Base-by-base conservation (phyloP, 176 grass and related monocot genomes). In the Musa beccarii region DNA sequence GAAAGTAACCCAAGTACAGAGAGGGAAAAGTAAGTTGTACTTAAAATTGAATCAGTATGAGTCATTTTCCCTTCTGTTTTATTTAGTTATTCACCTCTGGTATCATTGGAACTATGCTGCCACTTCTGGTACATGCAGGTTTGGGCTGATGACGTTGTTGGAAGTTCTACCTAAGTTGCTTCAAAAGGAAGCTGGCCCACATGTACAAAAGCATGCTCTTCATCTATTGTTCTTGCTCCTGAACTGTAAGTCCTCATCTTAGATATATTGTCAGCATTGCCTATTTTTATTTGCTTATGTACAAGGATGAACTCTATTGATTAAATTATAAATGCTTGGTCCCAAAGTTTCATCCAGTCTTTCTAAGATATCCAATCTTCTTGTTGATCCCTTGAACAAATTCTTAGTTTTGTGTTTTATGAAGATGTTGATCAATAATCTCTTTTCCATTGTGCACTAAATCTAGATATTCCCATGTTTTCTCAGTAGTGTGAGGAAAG, bases 201-300 rank as follows among this genome's bases (percentile, higher is more conserved):
- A 81, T 49, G 75, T 97, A 59, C 85, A 89, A 73, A 97, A 87
- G 67, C 86, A 91, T 80, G 87, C 86, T 70, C 86, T 97, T 29
- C 85, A 79, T 73, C 78, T 97, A 80, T 86, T 97, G 51, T 97
- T 93, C 82, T 83, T 97, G 75, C 82, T 97, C 73, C 78, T 91
- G 75, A 93, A 93, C 65, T 90, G 94, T 97, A 92, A 86, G 88
- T 89, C 76, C 21, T 73, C 26, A 53, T 79, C 65, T 62, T 82
- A 75, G 34, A 78, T 78, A 15, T 83, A 19, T 74, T 65, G 24
- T 71, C 59, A 72, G 68, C 8, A 17, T 25, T 79, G 54, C 75
- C 49, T 74, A 83, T 61, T 25, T 69, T 43, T 11, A 68, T 54
- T 19, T 64, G 50, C 16, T 53, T 17, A 52, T 72, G 69, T 20